phyloP scores from a whole-genome alignment of 2,329 filamentous ascomycete species.

The Metarhizium album region DNA sequence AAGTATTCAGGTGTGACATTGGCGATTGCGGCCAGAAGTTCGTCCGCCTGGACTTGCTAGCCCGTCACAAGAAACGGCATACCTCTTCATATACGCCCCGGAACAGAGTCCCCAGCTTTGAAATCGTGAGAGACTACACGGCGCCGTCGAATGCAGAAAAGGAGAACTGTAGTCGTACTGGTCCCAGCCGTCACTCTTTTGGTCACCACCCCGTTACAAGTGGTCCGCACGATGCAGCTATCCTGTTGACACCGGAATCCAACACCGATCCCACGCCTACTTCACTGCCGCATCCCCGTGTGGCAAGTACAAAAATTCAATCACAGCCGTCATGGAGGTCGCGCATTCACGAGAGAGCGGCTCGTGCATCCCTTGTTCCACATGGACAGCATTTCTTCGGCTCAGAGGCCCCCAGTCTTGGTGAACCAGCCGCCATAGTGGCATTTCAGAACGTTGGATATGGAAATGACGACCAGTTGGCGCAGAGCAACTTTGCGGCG shows the following conservation, averaged over 20 bases:
- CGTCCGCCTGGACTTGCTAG: slow-evolving; percentile 66
- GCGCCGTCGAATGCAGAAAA: not conserved
- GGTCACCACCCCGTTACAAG: slow-evolving; percentile 12
- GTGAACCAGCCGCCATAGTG: slow-evolving; percentile 24
- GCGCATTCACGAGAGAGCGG: slow-evolving; percentile 23
- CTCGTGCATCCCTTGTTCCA: slow-evolving; percentile 23
- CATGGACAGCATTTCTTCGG: slow-evolving; percentile 28
- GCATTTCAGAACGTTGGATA: slow-evolving; percentile 14
- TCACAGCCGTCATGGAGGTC: slow-evolving; percentile 15
- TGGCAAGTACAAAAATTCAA: not conserved
- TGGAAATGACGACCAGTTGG: slow-evolving; percentile 22
- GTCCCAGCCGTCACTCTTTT: not conserved
- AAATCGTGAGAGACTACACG: slow-evolving; percentile 18
- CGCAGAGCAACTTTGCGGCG: slow-evolving; percentile 34
- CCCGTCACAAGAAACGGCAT: slow-evolving; percentile 57
- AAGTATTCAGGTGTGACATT: slow-evolving; percentile 68
- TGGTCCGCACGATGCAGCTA: slow-evolving; percentile 34
- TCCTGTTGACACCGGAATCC: slow-evolving; percentile 33
- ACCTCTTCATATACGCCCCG: slow-evolving; percentile 41
- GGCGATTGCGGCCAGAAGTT: slow-evolving; percentile 66
- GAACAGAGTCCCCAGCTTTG: slow-evolving; percentile 40
- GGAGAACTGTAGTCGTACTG: slow-evolving; percentile 1
- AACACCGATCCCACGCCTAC: slow-evolving; percentile 17
- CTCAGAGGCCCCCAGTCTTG: slow-evolving; percentile 16
- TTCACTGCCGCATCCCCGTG: slow-evolving; percentile 13